Evolutionary conservation across 768 basidiomycete genomes (phyloP).

Genomic region (Vishniacozyma victoriae): DNA sequence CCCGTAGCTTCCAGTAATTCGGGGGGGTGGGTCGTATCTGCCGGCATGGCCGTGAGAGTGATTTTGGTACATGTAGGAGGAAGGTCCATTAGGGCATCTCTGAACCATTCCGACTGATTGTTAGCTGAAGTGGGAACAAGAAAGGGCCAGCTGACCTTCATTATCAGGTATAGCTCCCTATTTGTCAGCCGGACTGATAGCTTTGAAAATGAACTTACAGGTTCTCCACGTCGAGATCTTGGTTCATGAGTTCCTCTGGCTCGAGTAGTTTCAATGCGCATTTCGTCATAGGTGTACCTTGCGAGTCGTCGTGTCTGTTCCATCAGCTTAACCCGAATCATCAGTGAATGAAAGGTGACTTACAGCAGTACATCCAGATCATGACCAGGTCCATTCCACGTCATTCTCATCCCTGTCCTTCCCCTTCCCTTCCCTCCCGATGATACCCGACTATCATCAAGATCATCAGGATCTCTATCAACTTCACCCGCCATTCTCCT

Average conservation of each 20-base stretch:
- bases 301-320: conserved; percentile 29
- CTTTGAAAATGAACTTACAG: conserved; percentile 50
- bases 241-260: conserved; percentile 71
- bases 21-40: conserved; percentile 24
- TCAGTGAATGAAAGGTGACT: conserved; percentile 41
- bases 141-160: conserved; percentile 57
- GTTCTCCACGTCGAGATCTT: conserved; percentile 66
- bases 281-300: conserved; percentile 40
- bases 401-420: conserved; percentile 77
- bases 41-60: conserved; percentile 72
- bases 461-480: conserved; percentile 45
- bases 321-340: neutral
- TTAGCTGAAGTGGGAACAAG: neutral
- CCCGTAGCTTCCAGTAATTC: conserved; percentile 13
- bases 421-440: conserved; percentile 45
- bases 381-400: conserved; percentile 69
- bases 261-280: conserved; percentile 59
- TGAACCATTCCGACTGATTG: conserved; percentile 76
- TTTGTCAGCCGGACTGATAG: neutral
- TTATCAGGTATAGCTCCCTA: conserved; percentile 73
- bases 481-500: conserved; percentile 48
- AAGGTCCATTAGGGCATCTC: conserved; percentile 83
- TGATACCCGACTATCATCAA: conserved; percentile 4
- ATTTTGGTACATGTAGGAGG: conserved; percentile 82
- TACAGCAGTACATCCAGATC: conserved; percentile 75